Evolutionary conservation across 306 rosid species (phyloP).

Genomic region (Fragaria ananassa): DNA sequence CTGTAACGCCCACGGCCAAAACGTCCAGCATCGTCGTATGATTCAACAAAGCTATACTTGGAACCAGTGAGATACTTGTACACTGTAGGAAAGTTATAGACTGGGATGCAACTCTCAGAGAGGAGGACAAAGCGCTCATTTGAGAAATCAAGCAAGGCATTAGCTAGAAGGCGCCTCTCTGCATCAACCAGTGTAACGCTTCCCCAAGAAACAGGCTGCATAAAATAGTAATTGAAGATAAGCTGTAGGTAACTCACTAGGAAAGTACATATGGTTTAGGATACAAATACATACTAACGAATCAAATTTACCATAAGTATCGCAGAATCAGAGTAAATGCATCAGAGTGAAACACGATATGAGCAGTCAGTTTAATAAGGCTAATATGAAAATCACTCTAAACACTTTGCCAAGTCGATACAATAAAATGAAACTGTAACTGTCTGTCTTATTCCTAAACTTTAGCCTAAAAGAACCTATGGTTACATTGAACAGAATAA

Average conservation of each 20-base stretch:
- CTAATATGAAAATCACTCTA: background rate
- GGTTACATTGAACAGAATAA: background rate
- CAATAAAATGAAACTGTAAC: background rate
- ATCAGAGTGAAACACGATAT: background rate
- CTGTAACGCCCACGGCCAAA: slow-evolving; percentile 89
- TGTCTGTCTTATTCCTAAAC: background rate
- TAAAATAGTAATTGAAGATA: background rate
- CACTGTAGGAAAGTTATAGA: slow-evolving; percentile 72
- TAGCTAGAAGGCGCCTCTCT: slow-evolving; percentile 88
- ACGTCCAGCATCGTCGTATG: slow-evolving; percentile 83
- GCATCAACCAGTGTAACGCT: slow-evolving; percentile 71
- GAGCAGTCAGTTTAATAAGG: background rate
- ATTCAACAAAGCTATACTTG: slow-evolving; percentile 66
- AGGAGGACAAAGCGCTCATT: slow-evolving; percentile 88
- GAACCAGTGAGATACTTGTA: slow-evolving; percentile 67
- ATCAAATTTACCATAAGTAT: background rate
- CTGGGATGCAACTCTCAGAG: slow-evolving; percentile 93
- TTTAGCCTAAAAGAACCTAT: background rate
- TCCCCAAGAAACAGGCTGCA: slow-evolving; percentile 84
- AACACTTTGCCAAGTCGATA: background rate
- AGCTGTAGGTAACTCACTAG: background rate
- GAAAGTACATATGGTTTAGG: background rate
- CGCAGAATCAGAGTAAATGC: background rate
- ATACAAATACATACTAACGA: background rate
- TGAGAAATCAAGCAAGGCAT: slow-evolving; percentile 80